Percentiles rank a stretch among this genome's conserved stretches.
Evolutionary conservation across 1,284 basidiomycete species (phyloP).

Genomic region (Rhodotorula sp.): DNA sequence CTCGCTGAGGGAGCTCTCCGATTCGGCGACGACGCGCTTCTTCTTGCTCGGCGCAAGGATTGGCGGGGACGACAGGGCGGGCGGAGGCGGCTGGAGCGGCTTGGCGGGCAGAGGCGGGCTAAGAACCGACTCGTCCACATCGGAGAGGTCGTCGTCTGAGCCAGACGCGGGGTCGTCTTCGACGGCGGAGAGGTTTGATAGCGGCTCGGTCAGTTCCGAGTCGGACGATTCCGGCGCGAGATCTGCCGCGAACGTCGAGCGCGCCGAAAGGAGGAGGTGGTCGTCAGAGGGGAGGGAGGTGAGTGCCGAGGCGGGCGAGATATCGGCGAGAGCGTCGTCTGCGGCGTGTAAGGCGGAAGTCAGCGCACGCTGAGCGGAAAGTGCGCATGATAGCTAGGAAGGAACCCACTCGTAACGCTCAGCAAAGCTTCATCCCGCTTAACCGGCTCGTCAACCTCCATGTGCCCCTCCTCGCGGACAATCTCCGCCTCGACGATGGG

Average conservation of each 20-base stretch:
- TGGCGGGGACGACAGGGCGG: neutral
- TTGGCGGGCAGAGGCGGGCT: neutral
- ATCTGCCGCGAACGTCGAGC: neutral
- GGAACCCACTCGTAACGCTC: neutral
- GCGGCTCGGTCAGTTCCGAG: conserved; percentile 45
- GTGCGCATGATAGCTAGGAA: neutral
- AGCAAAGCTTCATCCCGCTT: neutral
- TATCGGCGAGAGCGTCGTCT: neutral
- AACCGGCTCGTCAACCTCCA: neutral
- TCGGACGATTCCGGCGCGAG: conserved; percentile 32
- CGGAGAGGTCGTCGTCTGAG: conserved; percentile 21
- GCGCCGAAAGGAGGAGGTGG: neutral
- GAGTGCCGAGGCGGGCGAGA: conserved; percentile 30
- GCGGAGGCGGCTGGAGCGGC: neutral
- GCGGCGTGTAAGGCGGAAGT: neutral
- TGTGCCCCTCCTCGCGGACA: neutral
- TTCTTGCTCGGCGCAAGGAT: neutral
- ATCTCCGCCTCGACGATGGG: neutral
- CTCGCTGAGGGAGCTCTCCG: conserved; percentile 1
- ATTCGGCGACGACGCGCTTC: conserved; percentile 1
- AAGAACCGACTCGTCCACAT: conserved; percentile 1
- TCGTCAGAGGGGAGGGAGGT: conserved; percentile 23
- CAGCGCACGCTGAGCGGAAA: neutral
- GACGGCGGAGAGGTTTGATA: conserved; percentile 35
- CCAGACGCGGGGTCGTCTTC: conserved; percentile 15